A percentile compares a stretch with the other conserved stretches of the same genome.
phyloP scores from a whole-genome alignment of 2,329 filamentous ascomycete genomes.

The Xylaria hypoxylon region DNA sequence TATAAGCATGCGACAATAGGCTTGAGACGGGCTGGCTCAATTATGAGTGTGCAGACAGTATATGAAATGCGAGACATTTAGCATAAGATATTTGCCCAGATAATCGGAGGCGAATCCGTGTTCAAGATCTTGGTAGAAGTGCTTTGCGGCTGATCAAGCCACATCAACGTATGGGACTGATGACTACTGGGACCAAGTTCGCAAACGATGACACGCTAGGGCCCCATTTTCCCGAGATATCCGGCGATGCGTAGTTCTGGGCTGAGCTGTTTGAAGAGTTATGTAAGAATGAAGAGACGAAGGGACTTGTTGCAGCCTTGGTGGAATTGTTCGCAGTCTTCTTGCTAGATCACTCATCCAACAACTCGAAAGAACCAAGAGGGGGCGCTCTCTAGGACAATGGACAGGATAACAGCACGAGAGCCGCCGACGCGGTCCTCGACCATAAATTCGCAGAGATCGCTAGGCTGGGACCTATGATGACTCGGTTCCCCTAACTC shows the following conservation, averaged over 20 bases:
- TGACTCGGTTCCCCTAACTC: constrained; percentile 26
- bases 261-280: constrained; percentile 17
- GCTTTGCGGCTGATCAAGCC: constrained; percentile 29
- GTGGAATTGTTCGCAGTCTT: constrained; percentile 6
- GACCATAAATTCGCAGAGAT: constrained; percentile 1
- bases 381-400: background rate
- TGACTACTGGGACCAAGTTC: constrained; percentile 25
- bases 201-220: constrained; percentile 10
- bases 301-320: constrained; percentile 1
- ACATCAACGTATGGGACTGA: constrained; percentile 26
- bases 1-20: constrained; percentile 14
- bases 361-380: background rate
- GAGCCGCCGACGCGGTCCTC: background rate
- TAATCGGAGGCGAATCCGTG: constrained; percentile 19
- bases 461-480: background rate
- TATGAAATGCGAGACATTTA: constrained; percentile 30
- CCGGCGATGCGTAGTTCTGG: constrained; percentile 27
- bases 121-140: constrained; percentile 25
- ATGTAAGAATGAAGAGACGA: constrained; percentile 27
- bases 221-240: constrained; percentile 1
- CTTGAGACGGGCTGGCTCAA: constrained; percentile 11
- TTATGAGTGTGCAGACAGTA: constrained; percentile 4
- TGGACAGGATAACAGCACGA: background rate
- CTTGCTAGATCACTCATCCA: constrained; percentile 7
- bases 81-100: constrained; percentile 16